phyloP scores from a whole-genome alignment of 1,139 yeast genomes.

The Pichia sp. region DNA sequence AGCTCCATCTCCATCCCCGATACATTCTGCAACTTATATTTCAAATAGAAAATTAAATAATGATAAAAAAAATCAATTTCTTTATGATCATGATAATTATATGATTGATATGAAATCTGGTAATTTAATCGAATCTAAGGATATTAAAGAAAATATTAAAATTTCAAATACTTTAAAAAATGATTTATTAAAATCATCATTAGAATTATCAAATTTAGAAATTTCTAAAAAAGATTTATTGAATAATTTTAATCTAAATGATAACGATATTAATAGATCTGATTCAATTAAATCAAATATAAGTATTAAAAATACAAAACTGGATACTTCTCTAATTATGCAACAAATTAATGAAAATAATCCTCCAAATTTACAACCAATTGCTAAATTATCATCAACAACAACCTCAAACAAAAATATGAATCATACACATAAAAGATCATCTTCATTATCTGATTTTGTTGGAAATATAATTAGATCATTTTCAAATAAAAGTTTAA shows the following conservation, averaged over 20 bases:
- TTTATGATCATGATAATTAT: constrained; percentile 30
- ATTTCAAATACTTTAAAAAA: constrained; percentile 16
- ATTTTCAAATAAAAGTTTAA: constrained; percentile 16
- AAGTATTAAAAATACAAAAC: no score
- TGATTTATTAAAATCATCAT: constrained; percentile 14
- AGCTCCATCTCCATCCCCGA: constrained; percentile 21
- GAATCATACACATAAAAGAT: constrained; percentile 15
- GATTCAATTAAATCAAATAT: constrained; percentile 22
- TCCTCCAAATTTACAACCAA: no score
- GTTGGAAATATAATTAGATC: constrained; percentile 21
- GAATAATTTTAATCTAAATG: constrained; percentile 3
- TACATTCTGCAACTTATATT: background rate
- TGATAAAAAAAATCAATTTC: constrained; percentile 11
- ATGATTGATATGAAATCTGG: constrained; percentile 28
- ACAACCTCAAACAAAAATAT: constrained; percentile 6
- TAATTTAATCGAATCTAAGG: constrained; percentile 20
- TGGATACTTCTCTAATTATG: no score
- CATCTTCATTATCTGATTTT: constrained; percentile 22
- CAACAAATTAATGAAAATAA: no score
- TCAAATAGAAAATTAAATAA: background rate
- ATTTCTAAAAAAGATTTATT: constrained; percentile 1
- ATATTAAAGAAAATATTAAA: constrained; percentile 15
- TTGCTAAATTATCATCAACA: no score
- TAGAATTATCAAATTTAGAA: background rate
- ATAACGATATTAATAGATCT: constrained; percentile 18